Conservation (phyloP, 2,329 filamentous ascomycete species). For the Fusarium humuli region DNA sequence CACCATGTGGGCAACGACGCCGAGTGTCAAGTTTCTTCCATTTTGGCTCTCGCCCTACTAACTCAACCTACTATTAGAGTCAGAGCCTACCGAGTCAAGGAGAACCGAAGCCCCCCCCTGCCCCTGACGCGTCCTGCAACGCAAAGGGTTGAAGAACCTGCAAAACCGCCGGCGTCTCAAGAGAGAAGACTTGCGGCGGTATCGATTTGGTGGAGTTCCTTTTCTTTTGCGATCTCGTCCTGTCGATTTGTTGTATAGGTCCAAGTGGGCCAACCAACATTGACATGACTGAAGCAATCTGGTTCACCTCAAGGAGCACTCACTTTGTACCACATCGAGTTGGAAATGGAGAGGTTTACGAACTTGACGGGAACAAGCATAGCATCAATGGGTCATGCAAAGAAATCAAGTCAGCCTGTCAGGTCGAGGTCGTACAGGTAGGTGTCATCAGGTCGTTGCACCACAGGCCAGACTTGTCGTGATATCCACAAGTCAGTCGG, state of each 20-base stretch:
- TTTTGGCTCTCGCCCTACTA: background rate
- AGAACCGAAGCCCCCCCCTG: background rate
- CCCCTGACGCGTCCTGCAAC: constrained; percentile 27
- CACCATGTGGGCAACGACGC: constrained; percentile 11
- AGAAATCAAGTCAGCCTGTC: constrained; percentile 10
- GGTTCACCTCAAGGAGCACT: constrained; percentile 2
- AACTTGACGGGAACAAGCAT: constrained; percentile 22
- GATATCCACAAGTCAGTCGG: constrained; percentile 16
- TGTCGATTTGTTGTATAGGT: constrained; percentile 1
- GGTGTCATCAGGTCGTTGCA: constrained; percentile 17
- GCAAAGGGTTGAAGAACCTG: constrained; percentile 3
- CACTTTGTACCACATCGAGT: constrained; percentile 10
- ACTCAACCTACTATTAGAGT: background rate
- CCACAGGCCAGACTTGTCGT: constrained; percentile 10
- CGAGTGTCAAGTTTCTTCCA: constrained; percentile 6
- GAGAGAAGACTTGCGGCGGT: constrained; percentile 16
- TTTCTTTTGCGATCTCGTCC: background rate
- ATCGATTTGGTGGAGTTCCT: background rate
- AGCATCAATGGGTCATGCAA: constrained; percentile 20
- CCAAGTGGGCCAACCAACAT: constrained; percentile 21
- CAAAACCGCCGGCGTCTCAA: constrained; percentile 32
- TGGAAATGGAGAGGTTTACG: background rate
- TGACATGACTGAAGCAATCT: background rate
- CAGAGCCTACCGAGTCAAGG: constrained; percentile 11
- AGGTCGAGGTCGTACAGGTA: background rate